Evolutionary conservation across 129 eudicot species (phyloP).

Genomic region (Smallanthus sonchifolius): DNA sequence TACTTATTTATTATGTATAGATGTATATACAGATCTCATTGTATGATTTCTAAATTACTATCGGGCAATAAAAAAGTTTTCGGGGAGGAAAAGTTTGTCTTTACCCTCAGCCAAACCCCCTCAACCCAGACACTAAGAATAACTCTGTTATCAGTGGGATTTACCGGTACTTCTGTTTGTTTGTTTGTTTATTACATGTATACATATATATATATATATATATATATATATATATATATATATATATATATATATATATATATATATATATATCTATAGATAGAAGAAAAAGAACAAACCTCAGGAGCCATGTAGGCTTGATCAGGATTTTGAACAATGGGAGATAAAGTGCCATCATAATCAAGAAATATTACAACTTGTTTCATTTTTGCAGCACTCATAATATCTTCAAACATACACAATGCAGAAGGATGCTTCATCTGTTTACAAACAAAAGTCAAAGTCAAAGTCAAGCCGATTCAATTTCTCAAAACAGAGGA

Average conservation of each 20-base stretch:
- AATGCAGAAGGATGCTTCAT: constrained; percentile 76
- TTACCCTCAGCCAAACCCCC: too few relatives aligned
- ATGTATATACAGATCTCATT: background rate
- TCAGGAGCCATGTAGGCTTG: constrained; percentile 82
- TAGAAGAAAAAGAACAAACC: constrained; percentile 27
- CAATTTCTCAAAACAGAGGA: background rate
- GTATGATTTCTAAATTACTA: too few relatives aligned
- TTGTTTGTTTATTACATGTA: too few relatives aligned
- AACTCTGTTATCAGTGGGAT: too few relatives aligned
- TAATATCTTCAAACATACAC: constrained; percentile 61
- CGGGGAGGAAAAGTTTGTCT: too few relatives aligned
- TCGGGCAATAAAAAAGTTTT: too few relatives aligned
- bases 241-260: background rate
- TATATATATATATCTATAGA: background rate
- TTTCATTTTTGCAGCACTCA: constrained; percentile 60
- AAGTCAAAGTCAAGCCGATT: background rate
- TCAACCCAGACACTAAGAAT: too few relatives aligned
- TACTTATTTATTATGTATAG: background rate
- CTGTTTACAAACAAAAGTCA: constrained; percentile 22
- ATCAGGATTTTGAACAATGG: constrained; percentile 88
- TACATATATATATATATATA: too few relatives aligned
- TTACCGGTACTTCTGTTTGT: too few relatives aligned
- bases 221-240: background rate
- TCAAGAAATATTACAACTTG: constrained; percentile 80
- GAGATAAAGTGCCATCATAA: constrained; percentile 93